Conservation (phyloP, 2,329 filamentous ascomycete genomes). For the Alternaria panax region DNA sequence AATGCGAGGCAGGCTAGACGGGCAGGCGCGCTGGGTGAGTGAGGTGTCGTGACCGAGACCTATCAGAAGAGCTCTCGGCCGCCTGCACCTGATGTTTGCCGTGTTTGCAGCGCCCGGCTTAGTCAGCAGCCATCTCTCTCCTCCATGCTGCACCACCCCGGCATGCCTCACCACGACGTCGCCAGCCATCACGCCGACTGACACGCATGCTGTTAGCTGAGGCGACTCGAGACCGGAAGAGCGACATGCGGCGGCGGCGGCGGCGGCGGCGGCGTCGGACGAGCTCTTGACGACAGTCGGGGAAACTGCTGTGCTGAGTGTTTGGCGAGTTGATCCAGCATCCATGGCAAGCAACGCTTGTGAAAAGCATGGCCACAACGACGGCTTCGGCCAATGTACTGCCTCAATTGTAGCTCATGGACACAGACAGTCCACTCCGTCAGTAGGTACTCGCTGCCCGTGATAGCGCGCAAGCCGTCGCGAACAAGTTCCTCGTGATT, state of each 20-base stretch:
- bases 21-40: slow-evolving; percentile 22
- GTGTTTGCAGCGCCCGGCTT: slow-evolving; percentile 18
- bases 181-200: no score
- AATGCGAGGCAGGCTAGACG: slow-evolving; percentile 20
- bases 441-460: background rate
- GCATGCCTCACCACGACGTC: background rate
- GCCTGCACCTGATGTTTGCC: slow-evolving; percentile 19
- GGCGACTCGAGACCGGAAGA: no score
- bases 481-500: background rate
- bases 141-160: background rate
- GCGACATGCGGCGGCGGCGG: no score
- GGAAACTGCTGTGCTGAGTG: background rate
- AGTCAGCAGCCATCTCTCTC: no score
- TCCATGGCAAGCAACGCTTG: background rate
- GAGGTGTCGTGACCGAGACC: slow-evolving; percentile 22
- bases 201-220: no score
- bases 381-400: background rate
- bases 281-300: background rate
- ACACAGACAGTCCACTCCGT: background rate
- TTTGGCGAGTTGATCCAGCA: background rate
- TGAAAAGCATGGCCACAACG: slow-evolving; percentile 3
- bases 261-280: no score
- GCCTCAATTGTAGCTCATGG: background rate
- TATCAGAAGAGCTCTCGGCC: slow-evolving; percentile 7
- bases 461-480: background rate